Conservation (phyloP, 331 rosid genomes). For the Stylosanthes scabra region DNA sequence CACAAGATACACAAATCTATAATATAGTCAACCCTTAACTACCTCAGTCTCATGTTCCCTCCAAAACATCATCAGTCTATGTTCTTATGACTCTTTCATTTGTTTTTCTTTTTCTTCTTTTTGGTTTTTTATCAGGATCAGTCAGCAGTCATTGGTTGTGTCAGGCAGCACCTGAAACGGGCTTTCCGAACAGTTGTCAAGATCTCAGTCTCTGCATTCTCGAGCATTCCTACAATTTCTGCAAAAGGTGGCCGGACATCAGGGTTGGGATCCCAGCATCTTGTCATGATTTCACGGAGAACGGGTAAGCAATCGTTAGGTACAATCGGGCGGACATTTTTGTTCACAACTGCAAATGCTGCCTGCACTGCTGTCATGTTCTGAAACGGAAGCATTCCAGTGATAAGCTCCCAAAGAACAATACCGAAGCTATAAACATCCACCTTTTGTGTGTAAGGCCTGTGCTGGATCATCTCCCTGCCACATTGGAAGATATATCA, state of each 20-base stretch:
- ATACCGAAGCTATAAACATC: constrained; percentile 92
- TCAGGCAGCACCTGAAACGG: constrained; percentile 80
- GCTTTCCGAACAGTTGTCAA: constrained; percentile 88
- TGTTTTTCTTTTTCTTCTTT: background rate
- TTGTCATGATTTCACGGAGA: constrained; percentile 81
- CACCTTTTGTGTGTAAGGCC: constrained; percentile 92
- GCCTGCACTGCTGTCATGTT: constrained; percentile 98
- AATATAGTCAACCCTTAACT: constrained; percentile 47
- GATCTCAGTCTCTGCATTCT: constrained; percentile 81
- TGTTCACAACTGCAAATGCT: constrained; percentile 91
- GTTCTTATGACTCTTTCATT: constrained; percentile 27
- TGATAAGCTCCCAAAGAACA: constrained; percentile 89
- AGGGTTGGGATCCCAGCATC: constrained; percentile 94
- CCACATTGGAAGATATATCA: constrained; percentile 19
- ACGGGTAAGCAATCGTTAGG: constrained; percentile 82
- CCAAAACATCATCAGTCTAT: constrained; percentile 36
- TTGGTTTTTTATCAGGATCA: constrained; percentile 38
- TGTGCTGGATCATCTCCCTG: constrained; percentile 97
- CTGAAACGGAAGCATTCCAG: constrained; percentile 91
- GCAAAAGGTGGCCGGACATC: constrained; percentile 79
- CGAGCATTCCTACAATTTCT: constrained; percentile 81
- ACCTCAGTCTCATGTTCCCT: constrained; percentile 38
- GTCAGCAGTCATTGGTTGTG: constrained; percentile 81
- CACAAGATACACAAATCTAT: constrained; percentile 57
- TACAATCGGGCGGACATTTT: constrained; percentile 75